Evolutionary conservation across 179 eudicot genomes (phyloP).

Genomic region (Actinidia arguta): DNA sequence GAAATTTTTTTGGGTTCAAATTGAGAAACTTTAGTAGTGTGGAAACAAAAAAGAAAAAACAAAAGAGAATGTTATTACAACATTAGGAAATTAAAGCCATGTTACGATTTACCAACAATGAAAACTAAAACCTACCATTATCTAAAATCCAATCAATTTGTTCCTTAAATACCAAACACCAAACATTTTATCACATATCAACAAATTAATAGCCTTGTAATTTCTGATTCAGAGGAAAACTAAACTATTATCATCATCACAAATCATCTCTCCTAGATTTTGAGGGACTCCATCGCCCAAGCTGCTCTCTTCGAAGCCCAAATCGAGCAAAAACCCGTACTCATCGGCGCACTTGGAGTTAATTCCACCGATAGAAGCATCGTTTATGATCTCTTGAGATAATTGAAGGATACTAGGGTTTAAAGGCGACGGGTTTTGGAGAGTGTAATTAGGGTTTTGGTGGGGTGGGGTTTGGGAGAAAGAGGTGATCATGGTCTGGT

Average conservation of each 20-base stretch:
- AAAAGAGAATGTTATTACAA: too few species aligned
- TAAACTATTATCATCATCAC: not conserved
- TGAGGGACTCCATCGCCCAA: not conserved
- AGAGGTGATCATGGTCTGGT: not conserved
- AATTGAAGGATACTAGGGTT: constrained; percentile 28
- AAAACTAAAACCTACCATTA: not conserved
- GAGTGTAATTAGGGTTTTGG: constrained; percentile 16
- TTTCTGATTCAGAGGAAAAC: constrained; percentile 15
- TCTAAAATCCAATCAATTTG: not conserved
- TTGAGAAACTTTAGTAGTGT: too few species aligned
- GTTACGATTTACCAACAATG: not conserved
- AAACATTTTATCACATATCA: not conserved
- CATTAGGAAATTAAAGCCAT: too few species aligned
- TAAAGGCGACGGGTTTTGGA: constrained; percentile 1
- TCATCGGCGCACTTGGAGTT: not conserved
- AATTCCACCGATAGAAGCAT: not conserved
- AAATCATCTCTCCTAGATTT: constrained; percentile 16
- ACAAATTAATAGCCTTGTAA: not conserved
- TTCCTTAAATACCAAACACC: not conserved
- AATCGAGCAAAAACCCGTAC: constrained; percentile 19
- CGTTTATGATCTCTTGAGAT: constrained; percentile 4
- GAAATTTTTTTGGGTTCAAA: too few species aligned
- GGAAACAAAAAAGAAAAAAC: too few species aligned
- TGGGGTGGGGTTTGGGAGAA: constrained; percentile 13
- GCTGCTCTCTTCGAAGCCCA: constrained; percentile 10